Base-by-base conservation (phyloP, 129 eudicot genomes). In the Flaveria robusta region DNA sequence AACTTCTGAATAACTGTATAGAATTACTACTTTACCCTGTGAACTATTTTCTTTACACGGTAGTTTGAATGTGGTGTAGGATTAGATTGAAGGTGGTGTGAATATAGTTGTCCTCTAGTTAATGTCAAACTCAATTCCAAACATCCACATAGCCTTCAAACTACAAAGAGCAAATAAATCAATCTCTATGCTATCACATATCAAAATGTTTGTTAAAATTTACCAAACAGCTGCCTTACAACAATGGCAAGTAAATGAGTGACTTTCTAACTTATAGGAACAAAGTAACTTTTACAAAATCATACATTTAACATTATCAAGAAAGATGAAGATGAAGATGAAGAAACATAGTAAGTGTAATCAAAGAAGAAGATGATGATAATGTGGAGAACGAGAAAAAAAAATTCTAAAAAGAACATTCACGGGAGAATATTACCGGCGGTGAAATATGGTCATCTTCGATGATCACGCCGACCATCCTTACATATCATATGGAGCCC, bases 401-500 rank as follows among this genome's bases (percentile, higher is more conserved):
- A 31, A 65, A 79, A 31, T 34, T 59, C 62, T 24, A 14, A 43
- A 73, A 74, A 67, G 67, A 37, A 45, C 70, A 75, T 73, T 77
- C 74, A 83, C 60, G 20, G 68, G 74, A 85, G 74, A 82, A 84
- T 89, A 81, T 85, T 89, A 88, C 96, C 96, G 86, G 85, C 83
- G 68, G 31, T 11, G 29, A 70, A 62, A n/a, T n/a, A n/a, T n/a
- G n/a, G n/a, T n/a, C n/a, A n/a, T n/a, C 42, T 70, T 71, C 1
- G 46, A n/a, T 12, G 13, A 62, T 85, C 85, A 84, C 64, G 80
- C 16, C 3, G 81, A 76, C 42, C 76, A 83, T 70, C 85, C 87
- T 79, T 78, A 93, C 83, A 93, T 68, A 72, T 93, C 98, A 63
- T 85, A 93, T 0, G 96, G 98, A 0, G 98, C 96, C 97, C 98